These are phyloP conservation scores for Vicia sativa DNA, from an alignment of 306 rosid species.

Conservation along the genomic window DNA sequence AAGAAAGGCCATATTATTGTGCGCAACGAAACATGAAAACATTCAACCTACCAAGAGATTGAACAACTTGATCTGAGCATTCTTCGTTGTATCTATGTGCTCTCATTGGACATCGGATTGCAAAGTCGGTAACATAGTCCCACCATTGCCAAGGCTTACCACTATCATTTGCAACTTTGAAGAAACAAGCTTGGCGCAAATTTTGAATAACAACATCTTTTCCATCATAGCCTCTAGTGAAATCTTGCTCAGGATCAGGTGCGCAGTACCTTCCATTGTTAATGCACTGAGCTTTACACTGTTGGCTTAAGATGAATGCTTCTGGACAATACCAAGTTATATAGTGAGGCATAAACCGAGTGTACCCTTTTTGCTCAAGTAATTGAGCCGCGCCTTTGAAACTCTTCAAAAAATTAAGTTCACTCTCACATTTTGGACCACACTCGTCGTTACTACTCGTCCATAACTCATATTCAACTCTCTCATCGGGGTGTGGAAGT, in stretches of 20 bases:
- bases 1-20: neutral
- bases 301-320: slow-evolving; percentile 77
- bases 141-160: slow-evolving; percentile 98
- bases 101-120: slow-evolving; percentile 96
- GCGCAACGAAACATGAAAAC: slow-evolving; percentile 20
- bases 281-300: slow-evolving; percentile 91
- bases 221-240: slow-evolving; percentile 80
- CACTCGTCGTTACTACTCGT: slow-evolving; percentile 97
- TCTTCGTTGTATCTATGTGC: slow-evolving; percentile 63
- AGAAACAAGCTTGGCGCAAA: slow-evolving; percentile 88
- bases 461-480: slow-evolving; percentile 97
- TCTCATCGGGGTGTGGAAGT: slow-evolving; percentile 98
- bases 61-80: slow-evolving; percentile 79
- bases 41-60: slow-evolving; percentile 74
- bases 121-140: slow-evolving; percentile 91
- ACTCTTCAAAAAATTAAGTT: slow-evolving; percentile 68
- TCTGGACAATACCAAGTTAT: slow-evolving; percentile 97
- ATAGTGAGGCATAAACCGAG: slow-evolving; percentile 87
- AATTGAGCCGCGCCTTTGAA: slow-evolving; percentile 95
- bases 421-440: slow-evolving; percentile 86
- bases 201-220: slow-evolving; percentile 90
- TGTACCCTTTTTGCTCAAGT: slow-evolving; percentile 87
- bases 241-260: slow-evolving; percentile 97
- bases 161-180: slow-evolving; percentile 85
- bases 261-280: slow-evolving; percentile 94